Evolutionary conservation across 1,284 basidiomycete genomes (phyloP).

Genomic region (Anthracocystis walkeri): DNA sequence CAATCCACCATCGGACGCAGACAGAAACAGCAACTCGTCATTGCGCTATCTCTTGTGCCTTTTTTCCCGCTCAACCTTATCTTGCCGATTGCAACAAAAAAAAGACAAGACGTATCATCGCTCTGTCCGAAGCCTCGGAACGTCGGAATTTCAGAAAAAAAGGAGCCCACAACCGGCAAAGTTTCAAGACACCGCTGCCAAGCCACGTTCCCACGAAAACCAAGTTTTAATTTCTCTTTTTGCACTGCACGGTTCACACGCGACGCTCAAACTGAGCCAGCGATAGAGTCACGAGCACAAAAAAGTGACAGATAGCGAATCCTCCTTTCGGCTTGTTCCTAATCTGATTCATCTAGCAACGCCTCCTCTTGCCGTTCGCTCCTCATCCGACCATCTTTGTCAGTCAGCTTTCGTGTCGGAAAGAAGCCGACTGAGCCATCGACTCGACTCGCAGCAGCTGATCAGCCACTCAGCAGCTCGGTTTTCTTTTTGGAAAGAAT

Average conservation of each 20-base stretch:
- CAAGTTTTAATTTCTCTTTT: constrained; percentile 1
- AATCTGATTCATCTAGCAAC: neutral
- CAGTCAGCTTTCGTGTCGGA: no score
- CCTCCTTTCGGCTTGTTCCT: no score
- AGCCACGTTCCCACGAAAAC: constrained; percentile 3
- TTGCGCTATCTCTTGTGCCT: neutral
- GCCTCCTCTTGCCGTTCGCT: neutral
- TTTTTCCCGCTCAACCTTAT: constrained; percentile 2
- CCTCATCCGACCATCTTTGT: no score
- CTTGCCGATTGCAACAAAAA: neutral
- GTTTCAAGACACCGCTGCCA: neutral
- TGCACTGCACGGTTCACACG: constrained; percentile 14
- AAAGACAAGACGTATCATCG: neutral
- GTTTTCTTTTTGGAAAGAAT: no score
- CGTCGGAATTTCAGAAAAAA: neutral
- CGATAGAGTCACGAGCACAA: no score
- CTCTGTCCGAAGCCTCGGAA: constrained; percentile 2
- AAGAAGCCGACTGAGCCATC: no score
- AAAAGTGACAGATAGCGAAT: constrained; percentile 3
- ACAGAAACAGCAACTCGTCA: neutral
- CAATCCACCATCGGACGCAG: neutral
- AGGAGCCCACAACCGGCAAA: neutral
- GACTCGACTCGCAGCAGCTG: neutral
- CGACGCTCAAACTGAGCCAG: neutral
- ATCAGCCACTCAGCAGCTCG: no score